Base-by-base conservation (phyloP, 108 stramenopile species). In the Cyclotella baltica region DNA sequence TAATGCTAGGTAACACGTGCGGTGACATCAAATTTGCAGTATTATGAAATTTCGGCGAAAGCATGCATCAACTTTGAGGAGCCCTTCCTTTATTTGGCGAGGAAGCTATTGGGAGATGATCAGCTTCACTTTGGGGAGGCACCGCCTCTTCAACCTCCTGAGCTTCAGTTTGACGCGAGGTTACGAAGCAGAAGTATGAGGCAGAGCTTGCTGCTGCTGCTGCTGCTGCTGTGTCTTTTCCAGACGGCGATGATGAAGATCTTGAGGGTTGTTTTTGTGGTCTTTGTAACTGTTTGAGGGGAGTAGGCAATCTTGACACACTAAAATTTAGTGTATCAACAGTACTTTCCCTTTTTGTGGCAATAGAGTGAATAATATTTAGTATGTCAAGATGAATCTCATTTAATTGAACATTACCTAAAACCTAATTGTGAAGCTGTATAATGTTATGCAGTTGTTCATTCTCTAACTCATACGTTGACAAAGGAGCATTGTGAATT, bases 21-120 rank as follows among this genome's bases (percentile, higher is more conserved):
- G n/a, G n/a, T n/a, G n/a, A n/a, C n/a, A n/a, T n/a, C n/a, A n/a
- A 98, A 98, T 80, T 85, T 99, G 57, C 98, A 98, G 88, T 99
- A 99, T 86, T 99, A 98, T 75, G 98, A 99, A 84, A 99, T 99
- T 76, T 98, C 98, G 18, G 99, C 99, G 59, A 99, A 99, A 89
- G 94, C 92, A 37, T 99, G 99, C 92, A 98, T 98, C 94, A 99
- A 99, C 96, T 99, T 98, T 74, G 99, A 99, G 90, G 98, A 98
- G 94, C 99, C 99, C 27, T 99, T 99, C 89, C 90, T 99, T 46
- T 98, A 97, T 98, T 87, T 99, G 82, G 98, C 99, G 40, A 90
- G 98, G 59, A 98, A 99, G 92, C 90, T 99, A 65, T 85, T 89
- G 65, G 98, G 98, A 23, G 97, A 99, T 90, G 92, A 98, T 80